Percentiles rank a stretch among this genome's conserved stretches.
Conservation (phyloP, 164 flowering plant genomes). For the Nymphaea colorata region DNA sequence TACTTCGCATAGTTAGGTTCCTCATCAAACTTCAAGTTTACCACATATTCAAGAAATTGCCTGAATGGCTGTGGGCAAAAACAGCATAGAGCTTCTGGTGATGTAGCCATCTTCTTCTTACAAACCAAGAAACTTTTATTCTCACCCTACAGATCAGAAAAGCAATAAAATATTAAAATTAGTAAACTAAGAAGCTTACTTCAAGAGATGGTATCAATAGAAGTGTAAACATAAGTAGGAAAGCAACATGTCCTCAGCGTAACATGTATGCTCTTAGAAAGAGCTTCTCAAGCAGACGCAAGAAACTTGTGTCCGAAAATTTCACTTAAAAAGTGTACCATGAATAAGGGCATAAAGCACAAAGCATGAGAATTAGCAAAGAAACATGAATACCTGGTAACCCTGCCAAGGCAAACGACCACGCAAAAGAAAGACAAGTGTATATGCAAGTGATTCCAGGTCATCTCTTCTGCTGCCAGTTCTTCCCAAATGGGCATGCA, state of each 20-base stretch:
- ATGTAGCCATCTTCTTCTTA: conserved; percentile 92
- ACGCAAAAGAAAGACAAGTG: conserved; percentile 82
- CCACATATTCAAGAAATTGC: conserved; percentile 72
- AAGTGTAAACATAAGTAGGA: background rate
- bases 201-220: background rate
- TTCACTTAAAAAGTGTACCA: too few relatives aligned
- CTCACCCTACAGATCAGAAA: conserved; percentile 53
- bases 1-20: conserved; percentile 91
- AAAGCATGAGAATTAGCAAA: background rate
- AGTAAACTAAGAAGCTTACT: background rate
- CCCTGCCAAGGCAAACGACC: conserved; percentile 99
- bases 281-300: background rate
- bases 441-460: conserved; percentile 92
- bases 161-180: background rate
- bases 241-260: background rate
- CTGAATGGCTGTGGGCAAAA: conserved; percentile 81
- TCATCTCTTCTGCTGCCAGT: conserved; percentile 88
- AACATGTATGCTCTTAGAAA: background rate
- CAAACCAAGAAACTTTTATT: conserved; percentile 89
- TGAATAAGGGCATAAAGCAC: too few relatives aligned
- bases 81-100: conserved; percentile 73
- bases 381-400: conserved; percentile 50
- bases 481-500: conserved; percentile 97
- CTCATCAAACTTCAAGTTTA: conserved; percentile 90
- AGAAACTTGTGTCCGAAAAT: background rate